phyloP scores from a whole-genome alignment of 371 early-diverging fungal species.

The Haplosporangium sp. region DNA sequence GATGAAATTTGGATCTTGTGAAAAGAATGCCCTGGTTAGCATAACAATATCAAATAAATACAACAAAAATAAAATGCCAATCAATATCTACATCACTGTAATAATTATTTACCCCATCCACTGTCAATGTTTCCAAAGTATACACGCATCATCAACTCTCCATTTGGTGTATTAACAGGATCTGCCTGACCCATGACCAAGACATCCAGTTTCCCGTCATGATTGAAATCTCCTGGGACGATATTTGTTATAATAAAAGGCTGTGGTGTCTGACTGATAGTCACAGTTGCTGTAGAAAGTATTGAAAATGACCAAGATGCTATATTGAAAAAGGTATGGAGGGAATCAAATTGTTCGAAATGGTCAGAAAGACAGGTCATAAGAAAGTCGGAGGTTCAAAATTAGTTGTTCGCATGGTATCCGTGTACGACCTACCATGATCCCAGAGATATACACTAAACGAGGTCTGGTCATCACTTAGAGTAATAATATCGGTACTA shows the following conservation, averaged over 20 bases:
- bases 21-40: not conserved
- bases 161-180: slow-evolving; percentile 49
- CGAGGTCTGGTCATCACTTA: slow-evolving; percentile 71
- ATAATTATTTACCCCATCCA: slow-evolving; percentile 65
- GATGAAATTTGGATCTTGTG: slow-evolving; percentile 58
- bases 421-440: slow-evolving; percentile 38
- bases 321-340: not conserved
- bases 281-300: slow-evolving; percentile 29
- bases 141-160: slow-evolving; percentile 73
- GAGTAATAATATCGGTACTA: slow-evolving; percentile 84
- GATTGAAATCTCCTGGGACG: slow-evolving; percentile 87
- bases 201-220: slow-evolving; percentile 88
- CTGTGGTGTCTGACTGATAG: slow-evolving; percentile 38
- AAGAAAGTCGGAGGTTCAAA: too few species aligned
- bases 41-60: too few species aligned
- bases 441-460: slow-evolving; percentile 81
- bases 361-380: too few species aligned
- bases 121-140: slow-evolving; percentile 78
- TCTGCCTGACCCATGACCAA: slow-evolving; percentile 75
- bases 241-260: slow-evolving; percentile 76
- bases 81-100: too few species aligned
- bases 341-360: too few species aligned
- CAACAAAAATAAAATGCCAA: too few species aligned
- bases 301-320: slow-evolving; percentile 26
- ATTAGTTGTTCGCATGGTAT: not conserved